These are phyloP conservation scores for Extremus antarcticus DNA, from an alignment of 495 filamentous ascomycete genomes.

Conservation along the genomic window DNA sequence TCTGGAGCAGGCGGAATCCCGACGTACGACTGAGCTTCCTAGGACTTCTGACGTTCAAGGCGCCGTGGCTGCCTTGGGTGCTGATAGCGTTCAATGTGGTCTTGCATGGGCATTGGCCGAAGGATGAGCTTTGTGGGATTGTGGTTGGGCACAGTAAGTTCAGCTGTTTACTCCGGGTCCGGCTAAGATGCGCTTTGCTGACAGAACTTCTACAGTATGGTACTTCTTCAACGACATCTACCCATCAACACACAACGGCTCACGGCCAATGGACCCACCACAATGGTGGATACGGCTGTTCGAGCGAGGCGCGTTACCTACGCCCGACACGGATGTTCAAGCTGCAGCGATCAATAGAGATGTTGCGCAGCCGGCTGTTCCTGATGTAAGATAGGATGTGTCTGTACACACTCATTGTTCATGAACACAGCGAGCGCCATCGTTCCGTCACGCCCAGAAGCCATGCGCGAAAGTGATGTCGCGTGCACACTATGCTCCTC, in stretches of 20 bases:
- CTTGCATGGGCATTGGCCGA: constrained; percentile 75
- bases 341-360: constrained; percentile 18
- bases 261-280: constrained; percentile 81
- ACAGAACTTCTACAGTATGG: constrained; percentile 50
- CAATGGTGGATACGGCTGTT: constrained; percentile 85
- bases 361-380: constrained; percentile 16
- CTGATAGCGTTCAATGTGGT: constrained; percentile 81
- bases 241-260: constrained; percentile 75
- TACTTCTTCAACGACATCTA: constrained; percentile 98
- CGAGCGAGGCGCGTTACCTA: constrained; percentile 36
- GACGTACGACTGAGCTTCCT: constrained; percentile 84
- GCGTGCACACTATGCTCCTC: too few relatives aligned
- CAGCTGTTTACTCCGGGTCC: background rate
- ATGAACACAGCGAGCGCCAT: too few relatives aligned
- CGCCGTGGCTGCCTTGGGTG: constrained; percentile 94
- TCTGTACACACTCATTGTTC: too few relatives aligned
- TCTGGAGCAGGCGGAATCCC: constrained; percentile 92
- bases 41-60: constrained; percentile 79
- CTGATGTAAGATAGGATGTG: constrained; percentile 17
- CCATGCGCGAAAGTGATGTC: too few relatives aligned
- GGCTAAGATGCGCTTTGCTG: background rate
- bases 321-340: constrained; percentile 16
- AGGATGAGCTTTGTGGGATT: constrained; percentile 91
- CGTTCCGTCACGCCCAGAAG: too few relatives aligned
- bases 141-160: constrained; percentile 68